Conservation (phyloP, 371 early-diverging fungal genomes). For the Synchytrium microbalum region DNA sequence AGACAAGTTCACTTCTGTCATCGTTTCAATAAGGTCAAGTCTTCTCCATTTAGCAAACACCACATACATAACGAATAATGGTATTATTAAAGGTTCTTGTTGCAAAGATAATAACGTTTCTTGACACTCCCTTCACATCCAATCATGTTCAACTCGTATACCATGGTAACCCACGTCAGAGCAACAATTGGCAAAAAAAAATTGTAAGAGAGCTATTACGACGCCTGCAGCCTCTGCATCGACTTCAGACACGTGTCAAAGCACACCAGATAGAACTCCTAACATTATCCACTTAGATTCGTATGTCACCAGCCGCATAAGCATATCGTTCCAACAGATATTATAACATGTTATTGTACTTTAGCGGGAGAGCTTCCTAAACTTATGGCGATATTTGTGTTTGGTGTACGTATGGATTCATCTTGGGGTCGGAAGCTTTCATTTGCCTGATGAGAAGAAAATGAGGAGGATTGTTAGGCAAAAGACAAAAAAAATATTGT, state of each 20-base stretch:
- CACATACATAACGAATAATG: too few relatives aligned
- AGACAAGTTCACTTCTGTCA: too few relatives aligned
- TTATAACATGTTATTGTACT: slow-evolving; percentile 76
- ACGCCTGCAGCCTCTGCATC: slow-evolving; percentile 62
- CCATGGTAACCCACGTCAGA: slow-evolving; percentile 46
- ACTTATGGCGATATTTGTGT: slow-evolving; percentile 85
- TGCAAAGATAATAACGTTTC: too few relatives aligned
- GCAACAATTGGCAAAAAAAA: neutral
- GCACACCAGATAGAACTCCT: slow-evolving; percentile 71
- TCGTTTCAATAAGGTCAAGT: too few relatives aligned
- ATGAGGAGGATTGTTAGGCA: neutral
- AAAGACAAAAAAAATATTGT: neutral
- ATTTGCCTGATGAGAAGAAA: slow-evolving; percentile 42
- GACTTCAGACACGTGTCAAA: slow-evolving; percentile 80
- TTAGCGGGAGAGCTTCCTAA: slow-evolving; percentile 78
- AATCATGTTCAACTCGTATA: slow-evolving; percentile 73
- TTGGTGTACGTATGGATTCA: slow-evolving; percentile 71
- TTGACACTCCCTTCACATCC: slow-evolving; percentile 66
- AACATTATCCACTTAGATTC: slow-evolving; percentile 67
- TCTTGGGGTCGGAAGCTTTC: slow-evolving; percentile 74
- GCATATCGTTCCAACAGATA: slow-evolving; percentile 79
- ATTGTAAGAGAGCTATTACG: neutral
- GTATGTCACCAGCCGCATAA: slow-evolving; percentile 83
- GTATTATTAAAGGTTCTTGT: too few relatives aligned
- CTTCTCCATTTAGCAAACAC: too few relatives aligned